Evolutionary conservation across 768 basidiomycete species (phyloP), one percentile per base, ranked within the genome.

Genomic region (Agrocybe pediades): DNA sequence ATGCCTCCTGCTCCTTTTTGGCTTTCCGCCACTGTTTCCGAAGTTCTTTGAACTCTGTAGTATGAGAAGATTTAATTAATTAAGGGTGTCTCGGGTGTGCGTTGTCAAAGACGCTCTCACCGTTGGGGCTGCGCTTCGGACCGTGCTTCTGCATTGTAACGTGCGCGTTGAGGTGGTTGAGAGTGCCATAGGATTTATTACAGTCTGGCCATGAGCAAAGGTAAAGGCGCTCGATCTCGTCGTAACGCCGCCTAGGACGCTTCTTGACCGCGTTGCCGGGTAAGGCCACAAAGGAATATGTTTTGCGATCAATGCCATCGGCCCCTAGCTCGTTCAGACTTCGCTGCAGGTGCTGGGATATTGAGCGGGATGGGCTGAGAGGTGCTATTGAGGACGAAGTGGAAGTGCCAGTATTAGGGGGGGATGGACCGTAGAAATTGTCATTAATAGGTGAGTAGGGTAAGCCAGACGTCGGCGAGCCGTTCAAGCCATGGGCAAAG

Each of bases 131-230:
- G 51, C 95, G 83, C 74, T 96, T 98, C 15, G 77, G 51, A 40
- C 96, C 96, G 68, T 99, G 96, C 70, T 91, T 91, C 70, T 98
- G 96, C 92, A 97, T 97, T n/a, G 87, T 89, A 53, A 98, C 93
- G 69, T 99, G 96, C 25, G 95, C 94, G 68, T 99, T 99, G 56
- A 99, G 79, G 71, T 99, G 96, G 68, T 99, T 98, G 45, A 98
- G 78, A 3, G 95, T 97, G 25, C 95, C 95, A 64, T 96, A 97
- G 23, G 90, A 80, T 73, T 96, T 96, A 51, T 84, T 78, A 59
- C 85, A 87, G 41, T 84, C 79, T 3, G 81, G 82, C 82, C 85
- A 92, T 46, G 87, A 87, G 76, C 95, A 98, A 51, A 83, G 82
- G 67, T 98, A 98, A 48, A 96, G 72, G 23, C 95, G 85, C 72